A percentile compares a stretch with the other conserved stretches of the same genome.
Conservation (phyloP, 257 asterid genomes). For the Echites panduratus region DNA sequence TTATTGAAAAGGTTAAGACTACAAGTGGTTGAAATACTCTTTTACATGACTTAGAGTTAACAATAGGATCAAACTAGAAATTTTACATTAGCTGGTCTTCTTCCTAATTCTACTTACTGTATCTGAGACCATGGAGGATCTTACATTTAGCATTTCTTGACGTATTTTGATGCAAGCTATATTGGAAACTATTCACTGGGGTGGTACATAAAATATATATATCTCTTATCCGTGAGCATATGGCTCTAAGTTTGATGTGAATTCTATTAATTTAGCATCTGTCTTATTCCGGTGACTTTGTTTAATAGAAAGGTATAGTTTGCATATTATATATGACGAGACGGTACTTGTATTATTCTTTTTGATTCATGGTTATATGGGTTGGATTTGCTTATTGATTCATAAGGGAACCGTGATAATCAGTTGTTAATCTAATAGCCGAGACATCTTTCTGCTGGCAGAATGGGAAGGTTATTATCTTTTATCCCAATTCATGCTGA, state of each 20-base stretch:
- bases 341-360: neutral
- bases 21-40: neutral
- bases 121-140: neutral
- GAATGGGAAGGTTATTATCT: neutral
- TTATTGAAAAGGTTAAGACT: neutral
- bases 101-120: neutral
- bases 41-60: neutral
- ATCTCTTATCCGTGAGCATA: neutral
- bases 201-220: no score
- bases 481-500: constrained; percentile 9
- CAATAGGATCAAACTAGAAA: neutral
- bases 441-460: neutral
- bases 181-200: neutral
- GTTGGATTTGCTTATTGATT: neutral
- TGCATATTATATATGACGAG: neutral
- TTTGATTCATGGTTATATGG: neutral
- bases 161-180: neutral
- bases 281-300: neutral
- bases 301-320: neutral
- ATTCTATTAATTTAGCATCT: neutral
- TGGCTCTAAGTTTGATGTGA: neutral
- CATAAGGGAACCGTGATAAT: neutral
- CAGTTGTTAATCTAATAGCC: neutral
- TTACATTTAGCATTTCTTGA: neutral
- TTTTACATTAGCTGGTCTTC: neutral